phyloP scores from a whole-genome alignment of 371 early-diverging fungal genomes.

The Funneliformis caledonium region DNA sequence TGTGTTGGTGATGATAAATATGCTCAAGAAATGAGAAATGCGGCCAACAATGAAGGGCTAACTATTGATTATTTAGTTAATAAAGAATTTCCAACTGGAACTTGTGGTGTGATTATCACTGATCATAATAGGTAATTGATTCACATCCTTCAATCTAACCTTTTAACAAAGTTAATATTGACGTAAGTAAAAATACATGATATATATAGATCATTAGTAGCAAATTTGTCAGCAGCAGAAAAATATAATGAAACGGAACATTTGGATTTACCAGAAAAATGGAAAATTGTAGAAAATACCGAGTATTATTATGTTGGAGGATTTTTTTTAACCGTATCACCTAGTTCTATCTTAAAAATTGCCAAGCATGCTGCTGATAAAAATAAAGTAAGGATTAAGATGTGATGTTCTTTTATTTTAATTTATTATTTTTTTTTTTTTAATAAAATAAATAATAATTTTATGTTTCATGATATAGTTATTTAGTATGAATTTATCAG shows the following conservation, averaged over 20 bases:
- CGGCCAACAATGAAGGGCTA: constrained; percentile 87
- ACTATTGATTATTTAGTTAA: constrained; percentile 82
- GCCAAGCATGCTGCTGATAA: constrained; percentile 87
- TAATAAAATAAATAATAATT: not conserved
- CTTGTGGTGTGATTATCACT: constrained; percentile 93
- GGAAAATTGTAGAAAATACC: constrained; percentile 87
- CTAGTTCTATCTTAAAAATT: constrained; percentile 77
- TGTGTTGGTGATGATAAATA: constrained; percentile 88
- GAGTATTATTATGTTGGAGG: constrained; percentile 90
- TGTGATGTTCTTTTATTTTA: too few species aligned
- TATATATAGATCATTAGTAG: constrained; percentile 73
- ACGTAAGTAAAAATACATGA: not conserved
- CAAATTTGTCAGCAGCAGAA: constrained; percentile 94
- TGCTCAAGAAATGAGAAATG: constrained; percentile 70
- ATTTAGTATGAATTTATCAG: constrained; percentile 92
- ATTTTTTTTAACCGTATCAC: constrained; percentile 90
- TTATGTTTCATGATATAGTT: constrained; percentile 46
- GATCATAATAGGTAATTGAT: constrained; percentile 74
- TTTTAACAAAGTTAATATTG: not conserved
- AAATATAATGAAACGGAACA: constrained; percentile 76
- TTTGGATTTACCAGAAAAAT: constrained; percentile 75
- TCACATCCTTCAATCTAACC: not conserved
- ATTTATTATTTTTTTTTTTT: not conserved
- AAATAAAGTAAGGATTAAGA: constrained; percentile 58
- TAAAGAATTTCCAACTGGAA: constrained; percentile 83